These are phyloP conservation scores for Plasmodium vivax DNA, from an alignment of 169 alveolate genomes.

Conservation along the genomic window DNA sequence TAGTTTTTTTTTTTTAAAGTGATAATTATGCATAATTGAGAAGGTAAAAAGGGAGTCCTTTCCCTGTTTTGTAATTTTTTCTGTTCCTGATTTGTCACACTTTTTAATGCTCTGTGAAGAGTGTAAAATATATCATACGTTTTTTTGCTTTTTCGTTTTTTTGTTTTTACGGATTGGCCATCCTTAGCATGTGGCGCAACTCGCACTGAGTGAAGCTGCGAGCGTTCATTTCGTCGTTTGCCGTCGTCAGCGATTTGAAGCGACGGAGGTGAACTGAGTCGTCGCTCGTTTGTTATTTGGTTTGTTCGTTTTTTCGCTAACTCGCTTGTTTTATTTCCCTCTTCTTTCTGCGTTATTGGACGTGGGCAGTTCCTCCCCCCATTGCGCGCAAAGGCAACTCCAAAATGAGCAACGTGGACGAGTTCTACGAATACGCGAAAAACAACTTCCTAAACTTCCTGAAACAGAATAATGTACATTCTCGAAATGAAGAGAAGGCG, in stretches of 20 bases:
- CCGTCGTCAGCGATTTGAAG: background rate
- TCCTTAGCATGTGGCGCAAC: background rate
- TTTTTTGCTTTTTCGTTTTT: background rate
- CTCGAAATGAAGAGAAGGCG: slow-evolving; percentile 2
- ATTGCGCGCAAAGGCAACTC: background rate
- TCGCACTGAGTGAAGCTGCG: background rate
- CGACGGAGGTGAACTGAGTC: background rate
- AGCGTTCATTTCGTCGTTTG: background rate
- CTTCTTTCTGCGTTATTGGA: background rate
- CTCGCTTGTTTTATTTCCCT: slow-evolving; percentile 6
- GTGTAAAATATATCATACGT: background rate
- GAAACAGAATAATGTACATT: slow-evolving; percentile 38
- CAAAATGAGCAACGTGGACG: slow-evolving; percentile 71
- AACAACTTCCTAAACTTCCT: slow-evolving; percentile 65
- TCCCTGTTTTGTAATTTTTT: background rate
- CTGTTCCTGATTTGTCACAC: background rate
- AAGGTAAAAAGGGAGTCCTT: background rate
- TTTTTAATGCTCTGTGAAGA: background rate
- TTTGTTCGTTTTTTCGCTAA: background rate
- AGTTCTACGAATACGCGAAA: slow-evolving; percentile 74
- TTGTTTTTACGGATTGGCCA: background rate
- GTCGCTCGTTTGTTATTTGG: background rate
- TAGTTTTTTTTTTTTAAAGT: background rate
- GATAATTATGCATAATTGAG: background rate
- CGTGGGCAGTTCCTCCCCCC: background rate